phyloP scores from a whole-genome alignment of 1,139 yeast genomes.

The Geotrichum histeridarum region DNA sequence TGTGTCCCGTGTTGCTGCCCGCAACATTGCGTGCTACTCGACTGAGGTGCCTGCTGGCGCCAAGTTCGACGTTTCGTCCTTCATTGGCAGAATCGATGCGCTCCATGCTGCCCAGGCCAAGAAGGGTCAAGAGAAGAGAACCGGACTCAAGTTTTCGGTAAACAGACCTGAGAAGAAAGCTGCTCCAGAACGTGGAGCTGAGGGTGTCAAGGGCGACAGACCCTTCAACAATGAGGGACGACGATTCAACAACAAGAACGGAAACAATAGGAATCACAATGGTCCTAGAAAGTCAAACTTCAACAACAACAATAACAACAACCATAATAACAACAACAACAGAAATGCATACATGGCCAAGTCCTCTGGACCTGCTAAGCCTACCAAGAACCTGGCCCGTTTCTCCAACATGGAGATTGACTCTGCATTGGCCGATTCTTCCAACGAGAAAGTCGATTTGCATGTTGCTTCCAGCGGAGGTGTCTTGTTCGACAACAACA shows the following conservation, averaged over 20 bases:
- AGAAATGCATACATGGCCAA: conserved; percentile 2
- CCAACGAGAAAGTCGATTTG: conserved; percentile 23
- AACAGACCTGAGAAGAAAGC: neutral
- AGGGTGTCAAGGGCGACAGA: neutral
- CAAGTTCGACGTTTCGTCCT: conserved; percentile 28
- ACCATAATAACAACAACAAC: conserved; percentile 1
- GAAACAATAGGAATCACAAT: neutral
- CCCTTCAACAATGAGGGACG: neutral
- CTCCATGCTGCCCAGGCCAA: conserved; percentile 27
- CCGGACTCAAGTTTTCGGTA: conserved; percentile 2
- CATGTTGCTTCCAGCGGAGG: conserved; percentile 22
- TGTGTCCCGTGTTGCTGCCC: conserved; percentile 1
- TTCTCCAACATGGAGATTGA: conserved; percentile 9
- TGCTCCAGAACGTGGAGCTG: neutral
- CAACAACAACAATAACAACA: neutral
- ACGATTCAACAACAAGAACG: neutral
- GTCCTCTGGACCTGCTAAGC: conserved; percentile 7
- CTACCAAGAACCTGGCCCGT: conserved; percentile 6
- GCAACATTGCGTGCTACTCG: conserved; percentile 14
- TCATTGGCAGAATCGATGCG: conserved; percentile 31
- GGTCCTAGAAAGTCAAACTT: neutral
- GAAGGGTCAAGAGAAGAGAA: conserved; percentile 18
- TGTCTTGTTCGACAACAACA: conserved; percentile 10
- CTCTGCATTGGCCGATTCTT: conserved; percentile 10
- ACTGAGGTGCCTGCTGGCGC: conserved; percentile 12